Conservation (phyloP, 306 rosid species). For the Corylus americana region DNA sequence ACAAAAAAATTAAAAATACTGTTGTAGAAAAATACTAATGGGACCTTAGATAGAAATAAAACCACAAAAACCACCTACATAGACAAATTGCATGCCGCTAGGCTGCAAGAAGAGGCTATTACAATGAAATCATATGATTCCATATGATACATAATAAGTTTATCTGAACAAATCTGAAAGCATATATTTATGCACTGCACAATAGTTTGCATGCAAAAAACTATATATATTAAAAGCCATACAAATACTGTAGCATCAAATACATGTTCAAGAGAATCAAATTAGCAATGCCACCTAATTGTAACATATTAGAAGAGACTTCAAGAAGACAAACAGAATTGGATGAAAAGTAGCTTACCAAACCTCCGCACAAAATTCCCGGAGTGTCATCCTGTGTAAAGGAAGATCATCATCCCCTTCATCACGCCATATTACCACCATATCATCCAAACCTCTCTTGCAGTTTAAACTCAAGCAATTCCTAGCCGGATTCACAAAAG, state of each 20-base stretch:
- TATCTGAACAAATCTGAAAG: background rate
- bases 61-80: background rate
- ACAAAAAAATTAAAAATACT: too few relatives aligned
- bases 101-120: background rate
- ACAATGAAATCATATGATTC: background rate
- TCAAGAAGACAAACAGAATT: constrained; percentile 8
- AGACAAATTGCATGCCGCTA: background rate
- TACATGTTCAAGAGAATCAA: background rate
- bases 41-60: background rate
- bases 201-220: background rate
- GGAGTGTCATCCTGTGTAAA: constrained; percentile 57
- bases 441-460: constrained; percentile 66
- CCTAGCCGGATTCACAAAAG: constrained; percentile 71
- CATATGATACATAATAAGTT: background rate
- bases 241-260: background rate
- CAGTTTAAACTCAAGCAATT: constrained; percentile 62
- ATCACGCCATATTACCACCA: constrained; percentile 71
- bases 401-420: constrained; percentile 74
- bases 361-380: constrained; percentile 70
- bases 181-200: background rate
- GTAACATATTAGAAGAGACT: background rate
- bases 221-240: background rate
- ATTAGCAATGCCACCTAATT: background rate
- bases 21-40: background rate
- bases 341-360: constrained; percentile 55